phyloP scores from a whole-genome alignment of 2,329 filamentous ascomycete species.

The Sporothrix curviconia region DNA sequence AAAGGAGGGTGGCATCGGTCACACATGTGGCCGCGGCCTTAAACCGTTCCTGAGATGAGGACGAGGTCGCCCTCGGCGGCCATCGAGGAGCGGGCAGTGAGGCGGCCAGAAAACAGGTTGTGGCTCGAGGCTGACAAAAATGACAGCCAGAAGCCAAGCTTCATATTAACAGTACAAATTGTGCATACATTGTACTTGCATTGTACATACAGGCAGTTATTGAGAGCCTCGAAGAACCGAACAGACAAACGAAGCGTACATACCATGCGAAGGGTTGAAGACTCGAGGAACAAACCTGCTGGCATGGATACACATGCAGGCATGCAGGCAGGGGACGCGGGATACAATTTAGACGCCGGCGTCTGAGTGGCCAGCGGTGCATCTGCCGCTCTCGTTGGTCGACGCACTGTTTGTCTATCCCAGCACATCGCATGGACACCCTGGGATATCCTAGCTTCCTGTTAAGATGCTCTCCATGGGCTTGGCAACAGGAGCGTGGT shows the following conservation, averaged over 20 bases:
- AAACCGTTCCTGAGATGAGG: background rate
- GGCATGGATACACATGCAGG: background rate
- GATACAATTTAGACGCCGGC: constrained; percentile 13
- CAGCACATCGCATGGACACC: background rate
- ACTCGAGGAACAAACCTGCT: background rate
- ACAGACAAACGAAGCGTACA: background rate
- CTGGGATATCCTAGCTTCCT: too few species aligned
- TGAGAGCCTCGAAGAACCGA: too few species aligned
- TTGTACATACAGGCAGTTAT: too few species aligned
- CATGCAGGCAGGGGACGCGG: background rate
- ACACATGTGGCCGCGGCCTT: background rate
- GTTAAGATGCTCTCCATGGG: too few species aligned
- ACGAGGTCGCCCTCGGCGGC: background rate
- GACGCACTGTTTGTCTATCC: background rate
- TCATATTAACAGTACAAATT: too few species aligned
- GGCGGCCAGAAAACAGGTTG: too few species aligned
- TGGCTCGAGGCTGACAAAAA: too few species aligned
- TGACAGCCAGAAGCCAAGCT: too few species aligned
- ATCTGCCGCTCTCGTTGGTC: constrained; percentile 10
- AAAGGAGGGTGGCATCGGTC: background rate
- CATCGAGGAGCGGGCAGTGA: background rate
- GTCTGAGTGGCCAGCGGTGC: constrained; percentile 14
- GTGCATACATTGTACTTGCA: too few species aligned
- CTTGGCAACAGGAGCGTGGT: background rate
- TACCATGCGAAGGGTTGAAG: too few species aligned